Base-by-base conservation (phyloP, 2,329 filamentous ascomycete species). In the Penicillium sp. region DNA sequence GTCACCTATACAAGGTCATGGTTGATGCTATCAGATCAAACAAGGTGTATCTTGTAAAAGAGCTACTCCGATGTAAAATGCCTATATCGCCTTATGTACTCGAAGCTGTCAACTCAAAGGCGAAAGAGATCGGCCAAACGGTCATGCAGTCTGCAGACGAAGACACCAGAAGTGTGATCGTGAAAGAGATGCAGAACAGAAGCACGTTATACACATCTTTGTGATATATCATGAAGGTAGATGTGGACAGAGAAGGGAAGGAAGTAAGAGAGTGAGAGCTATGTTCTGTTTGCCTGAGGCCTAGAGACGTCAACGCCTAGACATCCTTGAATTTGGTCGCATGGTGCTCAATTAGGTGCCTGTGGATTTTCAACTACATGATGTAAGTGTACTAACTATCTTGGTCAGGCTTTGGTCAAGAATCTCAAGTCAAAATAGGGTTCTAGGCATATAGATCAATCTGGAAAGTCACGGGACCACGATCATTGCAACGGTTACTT, bases 61-160 rank as follows among this genome's bases (percentile, higher is more conserved):
- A 43, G 38, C 39, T 50, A 23, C 47, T 50, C n/a, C 29, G 39
- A 26, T 30, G 39, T 29, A 23, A n/a, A n/a, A 27, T 50, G 16
- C 47, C 47, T 19, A 7, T 50, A 2, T 34, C 39, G 30, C 3
- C 47, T 10, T 50, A 50, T 36, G 29, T 43, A 35, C 47, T 35
- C 13, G 38, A 35, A 35, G 47, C 47, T 27, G 39, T 36, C 1
- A 35, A 42, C 23, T 23, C 23, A 23, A 44, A 30, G 34, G 40
- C 40, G 11, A 51, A 51, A 23, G n/a, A 30, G 23, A 44, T 51
- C 40, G 26, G 34, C 3, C n/a, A 50, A 42, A 51, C 32, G 29
- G 48, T 30, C 7, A 29, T 51, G 5, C 30, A 51, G 7, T 45
- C 27, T 5, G 40, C 40, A 39, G 40, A 39, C 44, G 13, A 36